Base-by-base conservation (phyloP, 352 stramenopile species). In the Pythium scleroteichum region DNA sequence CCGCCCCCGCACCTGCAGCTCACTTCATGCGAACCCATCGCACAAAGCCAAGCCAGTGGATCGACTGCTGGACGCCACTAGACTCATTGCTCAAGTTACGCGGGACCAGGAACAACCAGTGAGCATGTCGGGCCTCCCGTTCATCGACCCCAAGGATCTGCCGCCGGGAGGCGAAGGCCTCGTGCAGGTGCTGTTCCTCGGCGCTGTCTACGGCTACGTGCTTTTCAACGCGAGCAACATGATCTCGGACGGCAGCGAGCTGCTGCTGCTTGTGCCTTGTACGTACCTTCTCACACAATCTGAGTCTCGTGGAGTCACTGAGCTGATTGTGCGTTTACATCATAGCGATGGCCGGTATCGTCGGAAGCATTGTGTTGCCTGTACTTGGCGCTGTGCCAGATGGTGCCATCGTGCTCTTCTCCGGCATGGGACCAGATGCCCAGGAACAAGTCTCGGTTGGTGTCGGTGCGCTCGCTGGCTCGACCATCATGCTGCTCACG, bases 401-500 rank as follows among this genome's bases (percentile, higher is more conserved):
- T 73, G 96, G 94, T 45, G 95, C 95, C 26, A 98, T 99, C 64
- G 97, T 99, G 53, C 82, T 99, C 5, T 99, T 99, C 76, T 98
- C 90, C 10, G 96, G 96, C 20, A 93, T 92, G 81, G 86, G 87
- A 8, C 75, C 98, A 2, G 91, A 96, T 55, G 96, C 96, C 19
- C 94, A 99, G 72, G 77, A 98, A 64, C 95, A 98, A 50, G 81
- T 99, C 22, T 91, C 81, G 20, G 95, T 99, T 32, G 97, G 97
- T 59, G 94, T 99, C n/a, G 97, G 97, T 47, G 97, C 97, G 45
- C 88, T 99, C 27, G 97, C 97, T 1, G 97, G 97, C 52, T 98
- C 91, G 35, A 99, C 97, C n/a, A 99, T 99, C 70, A 99, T 99
- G 95, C 80, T 99, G 60, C 80, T 99, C 57, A 99, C 97, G n/a